Percentiles rank a stretch among this genome's conserved stretches.
These are phyloP conservation scores for Bombardia bombarda DNA, from an alignment of 495 filamentous ascomycete species.

Conservation along the genomic window DNA sequence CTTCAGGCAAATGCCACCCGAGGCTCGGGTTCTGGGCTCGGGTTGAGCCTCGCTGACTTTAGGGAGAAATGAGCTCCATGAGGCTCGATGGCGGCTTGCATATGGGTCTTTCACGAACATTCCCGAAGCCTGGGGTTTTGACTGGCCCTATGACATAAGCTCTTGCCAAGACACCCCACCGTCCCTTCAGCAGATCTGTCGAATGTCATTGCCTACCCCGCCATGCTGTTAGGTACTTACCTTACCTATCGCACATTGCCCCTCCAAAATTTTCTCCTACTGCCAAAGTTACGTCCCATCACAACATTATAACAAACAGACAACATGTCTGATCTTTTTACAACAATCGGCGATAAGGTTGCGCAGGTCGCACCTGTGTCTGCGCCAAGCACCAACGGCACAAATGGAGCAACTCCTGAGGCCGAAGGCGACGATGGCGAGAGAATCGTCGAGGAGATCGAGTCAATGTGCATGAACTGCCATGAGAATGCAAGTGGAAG, in stretches of 20 bases:
- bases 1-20: constrained; percentile 33
- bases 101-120: constrained; percentile 9
- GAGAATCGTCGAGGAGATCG: constrained; percentile 53
- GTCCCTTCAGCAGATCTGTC: constrained; percentile 6
- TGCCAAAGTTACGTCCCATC: background rate
- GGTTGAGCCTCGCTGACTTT: constrained; percentile 44
- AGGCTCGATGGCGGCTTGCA: background rate
- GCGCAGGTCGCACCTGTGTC: constrained; percentile 38
- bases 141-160: constrained; percentile 20
- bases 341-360: constrained; percentile 47
- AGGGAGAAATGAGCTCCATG: constrained; percentile 32
- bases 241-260: constrained; percentile 15
- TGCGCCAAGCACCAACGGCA: constrained; percentile 18
- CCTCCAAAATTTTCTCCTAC: constrained; percentile 30
- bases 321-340: constrained; percentile 39
- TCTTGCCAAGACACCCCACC: constrained; percentile 12
- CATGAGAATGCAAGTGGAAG: constrained; percentile 63
- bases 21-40: constrained; percentile 27
- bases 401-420: constrained; percentile 9
- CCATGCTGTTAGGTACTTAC: constrained; percentile 7
- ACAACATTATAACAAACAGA: background rate
- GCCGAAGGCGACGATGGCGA: constrained; percentile 44
- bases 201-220: constrained; percentile 13
- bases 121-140: constrained; percentile 18
- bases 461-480: constrained; percentile 42